These are phyloP conservation scores for Linum tenue DNA, from an alignment of 345 rosid genomes.

Conservation along the genomic window DNA sequence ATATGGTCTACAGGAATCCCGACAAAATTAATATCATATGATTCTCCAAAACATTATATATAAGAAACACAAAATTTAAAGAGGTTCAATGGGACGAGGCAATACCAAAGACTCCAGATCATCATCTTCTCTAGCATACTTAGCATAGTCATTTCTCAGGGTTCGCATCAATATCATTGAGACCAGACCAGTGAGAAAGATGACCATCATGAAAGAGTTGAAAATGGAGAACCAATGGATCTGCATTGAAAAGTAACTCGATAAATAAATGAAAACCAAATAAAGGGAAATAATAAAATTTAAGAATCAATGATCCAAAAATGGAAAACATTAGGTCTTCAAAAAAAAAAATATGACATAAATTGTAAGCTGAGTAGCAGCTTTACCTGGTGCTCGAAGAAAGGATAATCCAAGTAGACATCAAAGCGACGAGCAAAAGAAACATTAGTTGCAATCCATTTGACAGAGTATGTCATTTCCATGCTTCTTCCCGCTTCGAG, in stretches of 20 bases:
- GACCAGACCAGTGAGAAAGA: constrained; percentile 91
- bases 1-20: neutral
- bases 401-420: constrained; percentile 83
- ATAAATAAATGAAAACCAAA: constrained; percentile 5
- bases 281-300: neutral
- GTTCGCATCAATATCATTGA: constrained; percentile 97
- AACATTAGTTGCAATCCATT: constrained; percentile 59
- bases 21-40: neutral
- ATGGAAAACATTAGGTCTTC: neutral
- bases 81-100: constrained; percentile 10
- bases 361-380: neutral
- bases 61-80: neutral
- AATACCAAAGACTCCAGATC: constrained; percentile 86
- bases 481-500: constrained; percentile 50
- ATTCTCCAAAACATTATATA: neutral
- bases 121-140: constrained; percentile 94
- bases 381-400: constrained; percentile 90
- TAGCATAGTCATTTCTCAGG: constrained; percentile 88
- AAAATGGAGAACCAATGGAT: constrained; percentile 97
- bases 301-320: constrained; percentile 2
- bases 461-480: constrained; percentile 78
- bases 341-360: neutral
- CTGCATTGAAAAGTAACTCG: constrained; percentile 29
- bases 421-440: constrained; percentile 86
- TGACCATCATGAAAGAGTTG: constrained; percentile 98